Conservation (phyloP, 768 basidiomycete species). For the Sporobolomyces phaffii region DNA sequence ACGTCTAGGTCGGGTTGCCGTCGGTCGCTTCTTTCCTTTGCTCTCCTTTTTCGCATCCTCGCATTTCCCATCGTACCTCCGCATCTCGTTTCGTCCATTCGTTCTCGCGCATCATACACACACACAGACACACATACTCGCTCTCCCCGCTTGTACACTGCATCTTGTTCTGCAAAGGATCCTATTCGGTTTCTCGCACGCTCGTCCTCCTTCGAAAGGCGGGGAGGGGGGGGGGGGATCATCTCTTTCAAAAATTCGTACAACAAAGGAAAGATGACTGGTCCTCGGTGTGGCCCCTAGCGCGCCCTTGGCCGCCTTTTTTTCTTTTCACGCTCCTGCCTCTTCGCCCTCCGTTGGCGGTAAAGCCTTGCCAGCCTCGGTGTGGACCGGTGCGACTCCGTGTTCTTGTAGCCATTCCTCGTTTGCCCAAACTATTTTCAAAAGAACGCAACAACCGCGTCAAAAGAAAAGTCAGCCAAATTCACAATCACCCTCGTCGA, state of each 20-base stretch:
- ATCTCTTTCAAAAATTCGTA: too few species aligned
- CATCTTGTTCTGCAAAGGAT: too few species aligned
- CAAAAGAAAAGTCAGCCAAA: too few species aligned
- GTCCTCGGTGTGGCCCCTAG: too few species aligned
- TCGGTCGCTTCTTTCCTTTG: background rate
- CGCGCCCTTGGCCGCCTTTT: too few species aligned
- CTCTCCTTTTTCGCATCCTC: conserved; percentile 1
- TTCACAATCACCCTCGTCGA: too few species aligned
- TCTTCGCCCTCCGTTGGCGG: background rate
- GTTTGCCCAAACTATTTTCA: conserved; percentile 75
- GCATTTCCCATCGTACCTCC: background rate
- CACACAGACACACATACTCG: too few species aligned
- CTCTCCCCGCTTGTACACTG: too few species aligned
- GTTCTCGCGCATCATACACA: background rate
- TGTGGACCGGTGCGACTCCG: conserved; percentile 56
- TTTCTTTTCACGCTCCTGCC: too few species aligned
- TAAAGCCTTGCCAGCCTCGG: conserved; percentile 17
- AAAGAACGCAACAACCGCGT: background rate
- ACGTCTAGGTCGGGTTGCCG: background rate
- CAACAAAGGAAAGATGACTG: background rate
- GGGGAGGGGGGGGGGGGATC: too few species aligned
- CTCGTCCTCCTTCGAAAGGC: too few species aligned
- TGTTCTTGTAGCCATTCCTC: conserved; percentile 86
- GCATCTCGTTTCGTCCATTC: background rate
- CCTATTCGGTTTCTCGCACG: too few species aligned